Percentiles rank a stretch among this genome's conserved stretches.
phyloP scores from a whole-genome alignment of 2,329 filamentous ascomycete genomes.

The Pseudogymnoascus sp. region DNA sequence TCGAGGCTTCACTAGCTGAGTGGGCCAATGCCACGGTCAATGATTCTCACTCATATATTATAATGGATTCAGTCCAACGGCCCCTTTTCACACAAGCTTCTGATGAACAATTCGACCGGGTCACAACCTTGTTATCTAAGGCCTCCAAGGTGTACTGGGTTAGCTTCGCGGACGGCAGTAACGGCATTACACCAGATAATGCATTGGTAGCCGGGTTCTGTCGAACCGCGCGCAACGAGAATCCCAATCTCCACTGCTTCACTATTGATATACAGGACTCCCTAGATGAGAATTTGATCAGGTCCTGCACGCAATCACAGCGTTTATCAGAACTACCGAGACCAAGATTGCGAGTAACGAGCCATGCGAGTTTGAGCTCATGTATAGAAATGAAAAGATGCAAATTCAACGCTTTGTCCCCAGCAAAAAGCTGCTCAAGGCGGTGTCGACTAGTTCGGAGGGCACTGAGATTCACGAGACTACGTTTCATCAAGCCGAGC shows the following conservation, averaged over 20 bases:
- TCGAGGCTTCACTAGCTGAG: background rate
- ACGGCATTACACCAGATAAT: constrained; percentile 10
- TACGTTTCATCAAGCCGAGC: background rate
- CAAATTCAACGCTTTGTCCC: background rate
- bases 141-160: constrained; percentile 4
- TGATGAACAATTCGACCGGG: background rate
- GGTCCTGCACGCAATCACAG: background rate
- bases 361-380: background rate
- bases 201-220: constrained; percentile 12
- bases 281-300: background rate
- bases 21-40: background rate
- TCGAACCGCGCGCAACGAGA: constrained; percentile 13
- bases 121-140: background rate
- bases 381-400: background rate
- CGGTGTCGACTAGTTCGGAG: background rate
- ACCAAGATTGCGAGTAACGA: background rate
- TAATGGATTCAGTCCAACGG: background rate
- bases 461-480: background rate
- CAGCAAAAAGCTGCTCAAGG: background rate
- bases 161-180: constrained; percentile 8
- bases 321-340: background rate
- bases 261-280: constrained; percentile 12
- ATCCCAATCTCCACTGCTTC: constrained; percentile 12
- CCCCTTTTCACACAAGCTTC: background rate
- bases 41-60: background rate